Evolutionary conservation across 169 alveolate species (phyloP), one percentile per base, ranked within the genome.

Genomic region (Cryptosporidium felis): DNA sequence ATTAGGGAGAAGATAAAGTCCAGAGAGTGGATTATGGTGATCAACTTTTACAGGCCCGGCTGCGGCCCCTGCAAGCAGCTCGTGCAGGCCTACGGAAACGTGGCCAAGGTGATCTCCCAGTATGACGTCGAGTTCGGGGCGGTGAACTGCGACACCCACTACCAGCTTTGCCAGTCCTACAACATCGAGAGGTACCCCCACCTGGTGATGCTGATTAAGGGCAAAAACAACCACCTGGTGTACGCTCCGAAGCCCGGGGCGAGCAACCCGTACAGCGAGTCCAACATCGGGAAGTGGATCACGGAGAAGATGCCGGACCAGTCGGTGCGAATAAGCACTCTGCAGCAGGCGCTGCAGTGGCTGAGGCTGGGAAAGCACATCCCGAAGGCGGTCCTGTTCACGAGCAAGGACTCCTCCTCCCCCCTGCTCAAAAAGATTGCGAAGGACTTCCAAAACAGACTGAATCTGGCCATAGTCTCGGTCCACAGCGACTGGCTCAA

Each of bases 151-250:
- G 80, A 85, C 34, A 90, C 89, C n/a, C 94, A 93, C n/a, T 95
- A 92, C 53, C 95, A 91, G 36, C 88, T 93, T 45, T 94, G 97
- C 63, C 95, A 93, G 67, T 95, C 93, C 80, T 91, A 89, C 65
- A 88, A 89, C 14, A 91, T 94, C 9, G 88, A 67, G 51, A 51
- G 80, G 14, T 47, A 82, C 53, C 95, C 95, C n/a, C 67, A 74
- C 28, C 41, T 74, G 23, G 40, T 44, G n/a, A 74, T 74, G 85
- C 56, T 74, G 36, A 74, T 74, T 28, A 74, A 74, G 41, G 85
- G 67, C 3, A 74, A 74, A 53, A 49, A 74, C 56, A 74, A 32
- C 26, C 51, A 58, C 8, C 21, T 74, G 0, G 67, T 74, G 10
- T 74, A 53, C 10, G 40, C 41, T 53, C 63, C 63, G 14, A 56